phyloP scores from a whole-genome alignment of 352 stramenopile species.

The Globisporangium okanoganense region DNA sequence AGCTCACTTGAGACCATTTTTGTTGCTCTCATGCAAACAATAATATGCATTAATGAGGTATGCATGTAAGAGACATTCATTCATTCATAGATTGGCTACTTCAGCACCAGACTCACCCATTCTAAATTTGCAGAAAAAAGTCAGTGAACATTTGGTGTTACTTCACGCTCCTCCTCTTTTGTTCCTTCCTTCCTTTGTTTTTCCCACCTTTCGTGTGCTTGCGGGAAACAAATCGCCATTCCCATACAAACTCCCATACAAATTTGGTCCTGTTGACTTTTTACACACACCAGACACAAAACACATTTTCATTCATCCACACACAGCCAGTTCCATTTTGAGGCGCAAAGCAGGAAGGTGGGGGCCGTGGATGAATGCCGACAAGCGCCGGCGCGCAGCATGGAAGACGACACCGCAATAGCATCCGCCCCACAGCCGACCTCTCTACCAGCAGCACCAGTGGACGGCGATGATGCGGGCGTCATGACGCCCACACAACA shows the following conservation, averaged over 20 bases:
- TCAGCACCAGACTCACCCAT: too few species aligned
- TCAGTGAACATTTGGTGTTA: slow-evolving; percentile 11
- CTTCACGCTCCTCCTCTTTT: slow-evolving; percentile 7
- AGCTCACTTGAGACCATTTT: too few species aligned
- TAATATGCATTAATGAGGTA: too few species aligned
- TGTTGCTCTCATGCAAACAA: too few species aligned
- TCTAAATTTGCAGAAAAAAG: slow-evolving; percentile 6
- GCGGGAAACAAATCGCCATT: neutral
- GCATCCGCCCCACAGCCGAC: neutral
- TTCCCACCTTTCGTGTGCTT: neutral
- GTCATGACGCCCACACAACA: neutral
- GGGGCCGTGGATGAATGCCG: slow-evolving; percentile 13
- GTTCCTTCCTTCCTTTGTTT: neutral
- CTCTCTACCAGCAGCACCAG: neutral
- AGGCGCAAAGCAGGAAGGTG: neutral
- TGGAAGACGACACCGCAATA: slow-evolving; percentile 9
- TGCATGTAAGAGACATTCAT: too few species aligned
- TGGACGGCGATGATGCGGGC: neutral
- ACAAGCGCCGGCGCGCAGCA: slow-evolving; percentile 7
- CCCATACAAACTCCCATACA: slow-evolving; percentile 4
- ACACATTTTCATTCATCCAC: too few species aligned
- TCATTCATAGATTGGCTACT: too few species aligned
- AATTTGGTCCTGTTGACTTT: neutral
- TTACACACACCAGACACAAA: neutral
- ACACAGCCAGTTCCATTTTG: too few species aligned